These are phyloP conservation scores for Fraxinus ornus DNA, from an alignment of 305 asterid genomes.

Conservation along the genomic window DNA sequence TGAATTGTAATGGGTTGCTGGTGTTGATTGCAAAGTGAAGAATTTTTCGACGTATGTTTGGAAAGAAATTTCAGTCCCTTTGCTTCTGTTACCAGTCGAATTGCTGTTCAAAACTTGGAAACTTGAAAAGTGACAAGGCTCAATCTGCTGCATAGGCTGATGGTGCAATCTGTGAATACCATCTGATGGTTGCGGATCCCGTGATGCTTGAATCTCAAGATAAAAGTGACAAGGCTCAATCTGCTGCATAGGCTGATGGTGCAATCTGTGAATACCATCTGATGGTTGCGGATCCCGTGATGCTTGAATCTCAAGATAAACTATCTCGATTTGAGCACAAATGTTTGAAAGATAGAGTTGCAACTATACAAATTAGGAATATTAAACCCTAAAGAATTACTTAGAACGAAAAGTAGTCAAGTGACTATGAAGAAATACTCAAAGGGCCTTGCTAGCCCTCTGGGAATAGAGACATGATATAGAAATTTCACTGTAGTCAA, in stretches of 20 bases:
- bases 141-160: constrained; percentile 54
- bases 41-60: constrained; percentile 48
- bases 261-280: too few relatives aligned
- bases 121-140: constrained; percentile 36
- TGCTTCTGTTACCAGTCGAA: constrained; percentile 39
- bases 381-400: constrained; percentile 6
- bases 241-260: too few relatives aligned
- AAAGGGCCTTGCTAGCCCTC: too few relatives aligned
- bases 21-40: constrained; percentile 79
- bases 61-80: constrained; percentile 44
- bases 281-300: too few relatives aligned
- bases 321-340: constrained; percentile 9
- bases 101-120: constrained; percentile 54
- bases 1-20: constrained; percentile 50
- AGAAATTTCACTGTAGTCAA: too few relatives aligned
- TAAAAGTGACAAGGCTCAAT: too few relatives aligned
- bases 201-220: too few relatives aligned
- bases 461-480: too few relatives aligned
- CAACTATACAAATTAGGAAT: background rate
- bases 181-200: constrained; percentile 48
- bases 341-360: constrained; percentile 2
- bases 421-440: too few relatives aligned
- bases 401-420: too few relatives aligned
- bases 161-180: constrained; percentile 39
- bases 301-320: constrained; percentile 51